Conservation (phyloP, 129 eudicot species). For the Centella asiatica region DNA sequence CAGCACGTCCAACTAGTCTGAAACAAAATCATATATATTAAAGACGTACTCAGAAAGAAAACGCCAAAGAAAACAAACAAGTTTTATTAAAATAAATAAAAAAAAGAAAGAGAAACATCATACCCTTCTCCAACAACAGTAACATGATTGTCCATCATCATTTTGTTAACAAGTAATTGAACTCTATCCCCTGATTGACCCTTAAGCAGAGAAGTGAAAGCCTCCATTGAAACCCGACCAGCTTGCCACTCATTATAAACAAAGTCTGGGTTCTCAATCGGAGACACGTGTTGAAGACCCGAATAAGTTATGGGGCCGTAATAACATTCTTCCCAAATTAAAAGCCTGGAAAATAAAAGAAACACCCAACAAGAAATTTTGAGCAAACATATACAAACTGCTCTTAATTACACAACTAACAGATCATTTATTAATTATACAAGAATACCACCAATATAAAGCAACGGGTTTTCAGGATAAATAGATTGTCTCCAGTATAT, state of each 20-base stretch:
- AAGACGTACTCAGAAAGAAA: background rate
- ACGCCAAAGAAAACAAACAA: background rate
- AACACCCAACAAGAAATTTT: background rate
- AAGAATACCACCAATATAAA: background rate
- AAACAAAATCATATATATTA: constrained; percentile 9
- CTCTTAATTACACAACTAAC: background rate
- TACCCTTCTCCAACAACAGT: constrained; percentile 91
- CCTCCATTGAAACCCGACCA: constrained; percentile 25
- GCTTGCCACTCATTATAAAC: constrained; percentile 23
- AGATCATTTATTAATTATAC: background rate
- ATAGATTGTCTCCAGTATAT: too few species aligned
- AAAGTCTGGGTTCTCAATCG: constrained; percentile 15
- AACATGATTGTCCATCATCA: constrained; percentile 83
- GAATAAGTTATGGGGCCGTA: constrained; percentile 45
- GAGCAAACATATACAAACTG: constrained; percentile 5
- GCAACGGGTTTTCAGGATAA: background rate
- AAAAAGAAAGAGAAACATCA: background rate
- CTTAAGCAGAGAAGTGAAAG: constrained; percentile 14
- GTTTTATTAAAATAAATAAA: background rate
- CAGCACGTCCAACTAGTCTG: constrained; percentile 92
- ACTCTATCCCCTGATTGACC: constrained; percentile 18
- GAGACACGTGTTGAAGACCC: constrained; percentile 20
- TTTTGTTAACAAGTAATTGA: constrained; percentile 70
- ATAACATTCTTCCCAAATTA: constrained; percentile 95
- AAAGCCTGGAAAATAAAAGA: constrained; percentile 41